phyloP scores from a whole-genome alignment of 139 green algal genomes.

The Marvania coccoides region DNA sequence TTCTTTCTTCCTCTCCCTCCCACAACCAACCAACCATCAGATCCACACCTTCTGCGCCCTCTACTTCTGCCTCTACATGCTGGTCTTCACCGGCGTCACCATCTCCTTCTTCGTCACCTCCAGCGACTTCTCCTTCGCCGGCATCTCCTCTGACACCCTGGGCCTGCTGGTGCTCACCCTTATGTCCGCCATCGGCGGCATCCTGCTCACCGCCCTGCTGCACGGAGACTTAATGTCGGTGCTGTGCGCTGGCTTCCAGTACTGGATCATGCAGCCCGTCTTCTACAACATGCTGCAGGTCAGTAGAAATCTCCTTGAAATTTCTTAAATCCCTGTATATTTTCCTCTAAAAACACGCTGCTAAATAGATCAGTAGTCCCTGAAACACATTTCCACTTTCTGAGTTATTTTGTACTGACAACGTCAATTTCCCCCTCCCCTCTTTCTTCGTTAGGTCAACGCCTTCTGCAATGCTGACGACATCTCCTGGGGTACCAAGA shows the following conservation, averaged over 20 bases:
- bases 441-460: too few species aligned
- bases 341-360: too few species aligned
- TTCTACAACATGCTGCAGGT: constrained; percentile 37
- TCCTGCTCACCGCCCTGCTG: constrained; percentile 23
- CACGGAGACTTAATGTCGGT: constrained; percentile 28
- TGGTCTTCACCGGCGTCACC: constrained; percentile 32
- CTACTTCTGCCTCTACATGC: constrained; percentile 37
- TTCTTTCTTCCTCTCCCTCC: too few species aligned
- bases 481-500: constrained; percentile 39
- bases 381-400: too few species aligned
- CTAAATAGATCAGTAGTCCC: too few species aligned
- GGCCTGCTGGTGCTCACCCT: constrained; percentile 10
- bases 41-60: constrained; percentile 33
- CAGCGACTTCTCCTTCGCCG: constrained; percentile 3
- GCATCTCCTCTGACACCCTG: constrained; percentile 7
- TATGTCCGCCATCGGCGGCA: constrained; percentile 20
- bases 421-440: too few species aligned
- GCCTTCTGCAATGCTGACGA: constrained; percentile 39
- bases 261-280: constrained; percentile 34
- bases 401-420: too few species aligned
- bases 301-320: too few species aligned
- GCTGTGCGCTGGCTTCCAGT: constrained; percentile 22
- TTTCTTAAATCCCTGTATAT: too few species aligned
- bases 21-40: background rate
- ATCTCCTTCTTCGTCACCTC: constrained; percentile 28